A percentile compares a stretch with the other conserved stretches of the same genome.
Evolutionary conservation across 2,329 filamentous ascomycete species (phyloP).

Genomic region (Ophiocordyceps camponoti-saundersi): DNA sequence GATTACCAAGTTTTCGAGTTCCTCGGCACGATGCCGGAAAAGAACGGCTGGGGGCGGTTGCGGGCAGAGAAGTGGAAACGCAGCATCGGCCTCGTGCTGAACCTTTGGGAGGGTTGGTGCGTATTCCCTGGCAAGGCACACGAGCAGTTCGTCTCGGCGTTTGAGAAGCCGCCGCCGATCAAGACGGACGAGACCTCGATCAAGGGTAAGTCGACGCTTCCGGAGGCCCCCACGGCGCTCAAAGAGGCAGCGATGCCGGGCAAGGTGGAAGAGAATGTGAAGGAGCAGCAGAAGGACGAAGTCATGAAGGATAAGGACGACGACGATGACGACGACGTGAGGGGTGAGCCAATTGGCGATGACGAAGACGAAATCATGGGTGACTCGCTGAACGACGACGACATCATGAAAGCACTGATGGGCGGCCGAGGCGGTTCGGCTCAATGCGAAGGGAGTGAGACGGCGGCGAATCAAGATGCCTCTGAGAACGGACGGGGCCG

Average conservation of each 20-base stretch:
- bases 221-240: slow-evolving; percentile 14
- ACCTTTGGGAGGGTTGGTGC: slow-evolving; percentile 55
- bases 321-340: slow-evolving; percentile 14
- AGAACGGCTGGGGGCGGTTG: slow-evolving; percentile 61
- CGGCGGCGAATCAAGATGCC: not conserved
- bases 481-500: slow-evolving; percentile 16
- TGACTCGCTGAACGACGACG: slow-evolving; percentile 20
- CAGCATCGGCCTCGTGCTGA: slow-evolving; percentile 51
- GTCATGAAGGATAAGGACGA: slow-evolving; percentile 25
- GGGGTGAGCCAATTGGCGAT: slow-evolving; percentile 18
- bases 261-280: slow-evolving; percentile 23
- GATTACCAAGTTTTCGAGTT: slow-evolving; percentile 54
- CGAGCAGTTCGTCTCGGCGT: slow-evolving; percentile 50
- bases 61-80: slow-evolving; percentile 75
- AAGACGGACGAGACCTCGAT: slow-evolving; percentile 13
- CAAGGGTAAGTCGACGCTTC: slow-evolving; percentile 24
- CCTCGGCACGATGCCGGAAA: slow-evolving; percentile 57
- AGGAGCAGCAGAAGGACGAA: slow-evolving; percentile 21
- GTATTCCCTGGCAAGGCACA: slow-evolving; percentile 61
- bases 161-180: slow-evolving; percentile 47
- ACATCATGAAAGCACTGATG: not conserved
- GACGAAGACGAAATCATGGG: slow-evolving; percentile 21
- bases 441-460: not conserved
- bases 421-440: not conserved
- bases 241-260: slow-evolving; percentile 13